A percentile compares a stretch with the other conserved stretches of the same genome.
These are phyloP conservation scores for Fusarium luffae DNA, from an alignment of 2,329 filamentous ascomycete genomes.

Conservation along the genomic window DNA sequence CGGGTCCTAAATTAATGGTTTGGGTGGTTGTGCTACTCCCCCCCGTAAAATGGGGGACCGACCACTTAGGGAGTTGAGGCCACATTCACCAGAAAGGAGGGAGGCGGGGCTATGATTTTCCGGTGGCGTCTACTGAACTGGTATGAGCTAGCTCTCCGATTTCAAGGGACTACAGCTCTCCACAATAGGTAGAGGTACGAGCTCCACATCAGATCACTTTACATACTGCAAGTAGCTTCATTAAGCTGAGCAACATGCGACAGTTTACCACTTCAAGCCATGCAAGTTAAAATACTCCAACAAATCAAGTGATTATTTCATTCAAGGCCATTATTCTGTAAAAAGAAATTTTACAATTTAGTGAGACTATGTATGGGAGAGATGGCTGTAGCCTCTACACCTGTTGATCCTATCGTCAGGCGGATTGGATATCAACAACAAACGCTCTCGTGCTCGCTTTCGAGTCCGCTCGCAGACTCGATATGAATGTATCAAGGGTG, in stretches of 20 bases:
- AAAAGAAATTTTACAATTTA: constrained; percentile 49
- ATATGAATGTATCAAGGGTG: constrained; percentile 48
- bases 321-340: background rate
- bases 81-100: constrained; percentile 56
- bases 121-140: constrained; percentile 32
- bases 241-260: constrained; percentile 12
- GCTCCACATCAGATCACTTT: constrained; percentile 17
- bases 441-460: constrained; percentile 46
- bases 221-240: background rate
- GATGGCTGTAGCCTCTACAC: constrained; percentile 43
- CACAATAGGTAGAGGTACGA: constrained; percentile 5
- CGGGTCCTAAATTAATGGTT: constrained; percentile 44
- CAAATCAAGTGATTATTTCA: constrained; percentile 15
- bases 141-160: background rate
- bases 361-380: constrained; percentile 50
- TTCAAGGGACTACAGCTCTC: constrained; percentile 1
- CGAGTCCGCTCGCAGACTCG: constrained; percentile 50
- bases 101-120: constrained; percentile 51
- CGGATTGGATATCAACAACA: constrained; percentile 45
- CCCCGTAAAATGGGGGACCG: constrained; percentile 39
- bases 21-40: constrained; percentile 24
- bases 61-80: constrained; percentile 53
- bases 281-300: background rate
- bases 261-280: constrained; percentile 12
- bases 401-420: constrained; percentile 43